Evolutionary conservation across 2,329 filamentous ascomycete species (phyloP).

Genomic region (Fusarium sp.): DNA sequence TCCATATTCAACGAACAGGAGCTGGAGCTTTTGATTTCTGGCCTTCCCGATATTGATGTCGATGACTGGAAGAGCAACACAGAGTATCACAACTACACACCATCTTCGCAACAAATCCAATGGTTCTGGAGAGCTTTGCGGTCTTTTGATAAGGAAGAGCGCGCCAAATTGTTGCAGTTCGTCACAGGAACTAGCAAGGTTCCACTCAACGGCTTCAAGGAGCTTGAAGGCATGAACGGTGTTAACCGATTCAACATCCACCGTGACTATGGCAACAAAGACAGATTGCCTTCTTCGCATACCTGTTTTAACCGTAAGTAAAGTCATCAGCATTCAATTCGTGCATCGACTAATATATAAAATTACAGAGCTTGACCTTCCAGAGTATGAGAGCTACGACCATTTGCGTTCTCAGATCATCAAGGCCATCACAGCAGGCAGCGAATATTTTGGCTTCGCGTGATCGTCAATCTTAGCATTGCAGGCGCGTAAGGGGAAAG

Average conservation of each 20-base stretch:
- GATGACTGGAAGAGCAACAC: constrained; percentile 99
- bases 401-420: constrained; percentile 85
- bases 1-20: constrained; percentile 99
- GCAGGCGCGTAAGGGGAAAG: constrained; percentile 19
- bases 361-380: constrained; percentile 87
- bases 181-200: constrained; percentile 99
- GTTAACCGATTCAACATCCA: constrained; percentile 99
- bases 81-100: constrained; percentile 97
- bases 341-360: constrained; percentile 48
- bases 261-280: constrained; percentile 95
- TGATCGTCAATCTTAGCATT: constrained; percentile 55
- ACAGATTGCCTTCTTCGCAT: constrained; percentile 93
- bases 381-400: constrained; percentile 98
- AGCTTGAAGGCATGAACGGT: constrained; percentile 99
- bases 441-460: constrained; percentile 97
- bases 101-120: constrained; percentile 94
- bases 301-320: constrained; percentile 99
- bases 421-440: constrained; percentile 97
- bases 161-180: constrained; percentile 95
- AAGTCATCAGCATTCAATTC: constrained; percentile 44
- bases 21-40: constrained; percentile 94
- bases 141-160: constrained; percentile 98
- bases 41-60: constrained; percentile 94
- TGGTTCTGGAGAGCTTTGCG: constrained; percentile 99
- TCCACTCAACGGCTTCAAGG: constrained; percentile 97